Conservation (phyloP, 2,329 filamentous ascomycete species). For the Aspergillus transmontanensis region DNA sequence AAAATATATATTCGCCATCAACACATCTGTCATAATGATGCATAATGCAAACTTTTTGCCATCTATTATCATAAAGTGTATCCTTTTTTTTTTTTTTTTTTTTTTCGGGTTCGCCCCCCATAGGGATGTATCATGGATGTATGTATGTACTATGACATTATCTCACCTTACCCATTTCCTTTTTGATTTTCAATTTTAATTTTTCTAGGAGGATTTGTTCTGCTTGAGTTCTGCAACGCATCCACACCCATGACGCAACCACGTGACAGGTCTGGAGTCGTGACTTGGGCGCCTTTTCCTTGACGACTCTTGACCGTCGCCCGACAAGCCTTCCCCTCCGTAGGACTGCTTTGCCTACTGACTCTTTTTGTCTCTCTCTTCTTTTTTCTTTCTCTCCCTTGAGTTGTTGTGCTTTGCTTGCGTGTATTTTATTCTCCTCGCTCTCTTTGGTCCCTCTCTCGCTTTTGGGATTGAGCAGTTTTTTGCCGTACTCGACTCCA, state of each 20-base stretch:
- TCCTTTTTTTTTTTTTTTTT: not conserved
- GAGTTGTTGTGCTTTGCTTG: conserved; percentile 10
- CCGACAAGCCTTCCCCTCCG: conserved; percentile 24
- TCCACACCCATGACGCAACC: conserved; percentile 38
- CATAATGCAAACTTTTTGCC: not conserved
- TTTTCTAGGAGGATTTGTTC: not conserved
- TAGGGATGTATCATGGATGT: not conserved
- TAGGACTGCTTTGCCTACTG: not conserved
- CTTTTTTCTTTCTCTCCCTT: conserved; percentile 12
- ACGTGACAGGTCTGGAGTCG: conserved; percentile 33
- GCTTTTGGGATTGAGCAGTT: conserved; percentile 17
- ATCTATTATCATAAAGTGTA: no score
- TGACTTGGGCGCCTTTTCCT: conserved; percentile 28
- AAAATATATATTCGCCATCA: not conserved
- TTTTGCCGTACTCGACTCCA: conserved; percentile 9
- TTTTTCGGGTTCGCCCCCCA: not conserved
- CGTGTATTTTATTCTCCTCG: conserved; percentile 6
- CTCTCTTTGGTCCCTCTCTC: conserved; percentile 10
- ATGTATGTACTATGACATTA: conserved; percentile 3
- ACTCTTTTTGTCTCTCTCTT: conserved; percentile 7
- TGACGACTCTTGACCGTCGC: conserved; percentile 17
- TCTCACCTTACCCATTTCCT: not conserved
- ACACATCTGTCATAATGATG: not conserved
- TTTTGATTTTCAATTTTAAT: not conserved
- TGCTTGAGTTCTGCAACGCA: conserved; percentile 22